Evolutionary conservation across 768 basidiomycete species (phyloP).

Genomic region (Russula sp.): DNA sequence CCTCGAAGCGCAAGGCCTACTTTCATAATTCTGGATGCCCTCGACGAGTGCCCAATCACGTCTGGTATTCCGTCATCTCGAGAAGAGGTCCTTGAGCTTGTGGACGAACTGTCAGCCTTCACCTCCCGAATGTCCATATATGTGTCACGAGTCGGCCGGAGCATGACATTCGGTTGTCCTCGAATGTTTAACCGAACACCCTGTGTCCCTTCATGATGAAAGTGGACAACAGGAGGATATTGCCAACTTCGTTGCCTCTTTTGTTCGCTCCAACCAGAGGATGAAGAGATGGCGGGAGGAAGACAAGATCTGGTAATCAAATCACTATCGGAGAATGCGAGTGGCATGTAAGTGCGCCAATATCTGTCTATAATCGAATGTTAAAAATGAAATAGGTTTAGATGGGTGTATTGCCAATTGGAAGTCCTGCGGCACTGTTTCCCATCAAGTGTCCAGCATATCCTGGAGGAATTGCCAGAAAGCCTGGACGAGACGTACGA

Average conservation of each 20-base stretch:
- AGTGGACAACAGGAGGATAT: not conserved
- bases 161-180: not conserved
- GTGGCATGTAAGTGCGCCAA: not conserved
- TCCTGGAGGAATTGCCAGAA: not conserved
- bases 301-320: not conserved
- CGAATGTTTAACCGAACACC: not conserved
- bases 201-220: not conserved
- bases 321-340: not conserved
- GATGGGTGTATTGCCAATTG: not conserved
- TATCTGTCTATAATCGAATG: not conserved
- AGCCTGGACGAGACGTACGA: not conserved
- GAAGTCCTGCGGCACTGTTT: not conserved
- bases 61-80: not conserved
- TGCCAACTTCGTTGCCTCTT: not conserved
- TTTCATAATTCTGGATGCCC: not conserved
- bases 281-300: not conserved
- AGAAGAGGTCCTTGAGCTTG: not conserved
- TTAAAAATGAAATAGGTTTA: not conserved
- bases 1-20: not conserved
- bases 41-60: not conserved
- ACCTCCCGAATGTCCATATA: not conserved
- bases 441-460: not conserved
- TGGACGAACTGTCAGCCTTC: not conserved
- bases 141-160: not conserved
- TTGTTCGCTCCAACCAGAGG: not conserved